Evolutionary conservation across 2,329 filamentous ascomycete species (phyloP).

Genomic region (Emmonsiellopsis sp.): DNA sequence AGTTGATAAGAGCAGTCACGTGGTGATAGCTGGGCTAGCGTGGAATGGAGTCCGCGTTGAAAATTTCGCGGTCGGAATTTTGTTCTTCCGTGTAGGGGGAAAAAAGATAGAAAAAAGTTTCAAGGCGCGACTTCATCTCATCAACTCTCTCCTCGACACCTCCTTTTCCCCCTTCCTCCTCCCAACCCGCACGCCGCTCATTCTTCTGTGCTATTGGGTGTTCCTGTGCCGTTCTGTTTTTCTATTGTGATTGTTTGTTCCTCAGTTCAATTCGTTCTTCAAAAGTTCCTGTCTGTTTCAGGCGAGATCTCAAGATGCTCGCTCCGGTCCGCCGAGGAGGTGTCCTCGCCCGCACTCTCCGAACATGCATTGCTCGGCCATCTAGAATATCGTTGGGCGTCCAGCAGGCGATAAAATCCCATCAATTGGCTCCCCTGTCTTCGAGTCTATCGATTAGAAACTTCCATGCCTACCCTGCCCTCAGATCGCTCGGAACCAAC

Average conservation of each 20-base stretch:
- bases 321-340: conserved; percentile 28
- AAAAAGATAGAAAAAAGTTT: neutral
- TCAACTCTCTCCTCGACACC: neutral
- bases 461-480: conserved; percentile 22
- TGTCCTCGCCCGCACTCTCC: conserved; percentile 27
- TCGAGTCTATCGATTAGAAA: conserved; percentile 15
- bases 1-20: neutral
- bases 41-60: neutral
- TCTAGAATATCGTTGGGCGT: conserved; percentile 15
- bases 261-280: neutral
- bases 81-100: neutral
- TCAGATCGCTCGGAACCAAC: conserved; percentile 17
- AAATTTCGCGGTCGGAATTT: conserved; percentile 2
- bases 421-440: conserved; percentile 13
- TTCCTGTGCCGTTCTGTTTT: neutral
- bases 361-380: conserved; percentile 22
- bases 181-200: neutral
- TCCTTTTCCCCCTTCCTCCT: conserved; percentile 1
- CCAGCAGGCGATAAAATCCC: conserved; percentile 20
- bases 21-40: neutral
- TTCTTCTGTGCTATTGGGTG: neutral
- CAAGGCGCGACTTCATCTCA: neutral
- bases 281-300: neutral
- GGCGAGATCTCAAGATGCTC: conserved; percentile 20
- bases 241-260: neutral